A percentile compares a stretch with the other conserved stretches of the same genome.
phyloP scores from a whole-genome alignment of 305 asterid species.

The Solanum hybrid region DNA sequence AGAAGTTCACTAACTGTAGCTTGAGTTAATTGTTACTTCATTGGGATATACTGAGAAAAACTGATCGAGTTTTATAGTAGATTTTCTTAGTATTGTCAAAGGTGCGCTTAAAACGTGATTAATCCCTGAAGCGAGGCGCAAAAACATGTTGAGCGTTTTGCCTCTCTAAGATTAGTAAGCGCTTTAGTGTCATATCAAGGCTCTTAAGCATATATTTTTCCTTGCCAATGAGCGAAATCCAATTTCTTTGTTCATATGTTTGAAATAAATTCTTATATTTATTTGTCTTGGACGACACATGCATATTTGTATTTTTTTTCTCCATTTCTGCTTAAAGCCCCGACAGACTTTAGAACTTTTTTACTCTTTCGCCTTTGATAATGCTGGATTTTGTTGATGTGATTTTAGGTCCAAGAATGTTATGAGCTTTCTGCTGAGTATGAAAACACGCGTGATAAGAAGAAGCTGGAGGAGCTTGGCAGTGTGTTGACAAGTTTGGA shows the following conservation, averaged over 20 bases:
- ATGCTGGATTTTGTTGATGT: not conserved
- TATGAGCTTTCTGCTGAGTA: constrained; percentile 91
- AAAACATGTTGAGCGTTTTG: not conserved
- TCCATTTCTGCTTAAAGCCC: not conserved
- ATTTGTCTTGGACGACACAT: not conserved
- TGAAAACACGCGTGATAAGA: constrained; percentile 57
- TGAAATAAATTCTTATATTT: not conserved
- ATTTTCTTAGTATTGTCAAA: not conserved
- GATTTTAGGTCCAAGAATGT: constrained; percentile 74
- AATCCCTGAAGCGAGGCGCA: not conserved
- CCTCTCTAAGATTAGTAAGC: not conserved
- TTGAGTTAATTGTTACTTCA: not conserved
- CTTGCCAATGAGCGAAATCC: not conserved
- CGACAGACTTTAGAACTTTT: not conserved
- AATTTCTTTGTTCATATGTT: not conserved
- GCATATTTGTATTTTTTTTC: not conserved
- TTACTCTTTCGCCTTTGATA: not conserved
- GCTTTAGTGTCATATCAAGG: not conserved
- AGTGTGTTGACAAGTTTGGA: constrained; percentile 77
- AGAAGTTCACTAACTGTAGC: not conserved
- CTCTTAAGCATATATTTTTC: not conserved
- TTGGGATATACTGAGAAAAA: not conserved
- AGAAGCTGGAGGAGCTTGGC: constrained; percentile 88
- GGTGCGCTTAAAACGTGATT: rapidly evolving
- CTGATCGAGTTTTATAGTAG: not conserved